These are phyloP conservation scores for Fusarium sp. DNA, from an alignment of 2,329 filamentous ascomycete species.

Conservation along the genomic window DNA sequence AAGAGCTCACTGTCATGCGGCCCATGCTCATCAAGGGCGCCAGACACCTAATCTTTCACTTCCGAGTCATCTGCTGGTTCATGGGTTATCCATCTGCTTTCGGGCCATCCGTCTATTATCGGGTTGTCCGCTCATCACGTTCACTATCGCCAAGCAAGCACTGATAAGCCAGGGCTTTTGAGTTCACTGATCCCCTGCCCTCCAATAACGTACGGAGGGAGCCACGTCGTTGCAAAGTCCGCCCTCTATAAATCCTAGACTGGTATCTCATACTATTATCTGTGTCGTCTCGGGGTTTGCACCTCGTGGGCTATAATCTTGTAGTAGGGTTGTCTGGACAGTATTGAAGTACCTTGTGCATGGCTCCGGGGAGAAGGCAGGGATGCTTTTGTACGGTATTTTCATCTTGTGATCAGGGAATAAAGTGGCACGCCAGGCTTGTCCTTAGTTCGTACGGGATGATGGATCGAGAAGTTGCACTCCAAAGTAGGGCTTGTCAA, in stretches of 20 bases:
- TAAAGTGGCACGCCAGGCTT: background rate
- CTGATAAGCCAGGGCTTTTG: too few species aligned
- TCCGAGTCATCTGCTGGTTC: background rate
- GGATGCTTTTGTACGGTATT: background rate
- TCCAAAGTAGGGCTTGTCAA: background rate
- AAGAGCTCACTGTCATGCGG: background rate
- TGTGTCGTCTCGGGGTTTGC: background rate
- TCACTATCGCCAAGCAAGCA: background rate
- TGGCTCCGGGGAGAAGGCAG: too few species aligned
- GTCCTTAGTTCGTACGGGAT: background rate
- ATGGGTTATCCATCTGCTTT: background rate
- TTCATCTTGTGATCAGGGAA: background rate
- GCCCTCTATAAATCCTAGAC: background rate
- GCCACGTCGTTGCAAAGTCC: background rate
- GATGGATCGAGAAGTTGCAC: background rate
- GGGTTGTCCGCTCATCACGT: background rate
- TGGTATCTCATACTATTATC: background rate
- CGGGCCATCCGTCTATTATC: background rate
- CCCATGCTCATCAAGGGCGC: background rate
- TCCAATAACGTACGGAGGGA: background rate
- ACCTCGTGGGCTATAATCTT: fast-evolving
- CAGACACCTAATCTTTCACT: too few species aligned
- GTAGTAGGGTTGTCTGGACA: fast-evolving
- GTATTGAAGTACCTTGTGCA: background rate
- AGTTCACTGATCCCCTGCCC: too few species aligned